Evolutionary conservation across 805 yeast species (phyloP), one percentile per base, ranked within the genome.

Genomic region (Suhomyces vadensis): DNA sequence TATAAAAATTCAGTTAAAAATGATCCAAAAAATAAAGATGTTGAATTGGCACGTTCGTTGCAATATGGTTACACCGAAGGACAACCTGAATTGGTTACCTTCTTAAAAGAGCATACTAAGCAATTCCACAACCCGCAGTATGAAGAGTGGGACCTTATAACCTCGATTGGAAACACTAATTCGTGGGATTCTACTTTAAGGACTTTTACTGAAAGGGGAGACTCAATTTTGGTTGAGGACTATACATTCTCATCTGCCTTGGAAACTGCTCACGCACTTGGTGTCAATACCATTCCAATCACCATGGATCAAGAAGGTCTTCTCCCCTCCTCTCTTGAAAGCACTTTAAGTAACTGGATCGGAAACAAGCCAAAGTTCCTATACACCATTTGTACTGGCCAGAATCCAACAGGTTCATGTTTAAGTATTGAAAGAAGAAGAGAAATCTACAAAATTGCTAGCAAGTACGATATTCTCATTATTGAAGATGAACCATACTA

Each of bases 401-500:
- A 94, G 73, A 92, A 92, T 77, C 99, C 99, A 51, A 91, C 97
- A 14, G 99, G 99, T 29, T 83, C 95, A 3, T 86, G 89, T 19
- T 73, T 94, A 57, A 73, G 85, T 26, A 68, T 58, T 21, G 91
- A 87, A 58, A 82, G 98, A 72, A 87, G 97, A 71, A 63, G 69
- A 49, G 79, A 76, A 44, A 78, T 94, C 53, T 91, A 90, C 68
- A 76, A 78, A 49, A 61, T 92, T 50, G 92, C 95, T 26, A 83
- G 80, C 61, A 83, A 88, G 71, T 86, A 90, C 65, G 97, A 94
- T 69, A 76, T 92, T 61, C 58, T 92, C 44, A 83, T 92, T 54
- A 65, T 92, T 41, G 99, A 92, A 72, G 99, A 92, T 65, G 99
- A 94, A 70, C 99, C 99, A 43, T 92, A 92, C 81, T 92, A 88